Percentiles rank a stretch among this genome's conserved stretches.
Evolutionary conservation across 139 green algal species (phyloP).

Genomic region (Asterochloris erici): DNA sequence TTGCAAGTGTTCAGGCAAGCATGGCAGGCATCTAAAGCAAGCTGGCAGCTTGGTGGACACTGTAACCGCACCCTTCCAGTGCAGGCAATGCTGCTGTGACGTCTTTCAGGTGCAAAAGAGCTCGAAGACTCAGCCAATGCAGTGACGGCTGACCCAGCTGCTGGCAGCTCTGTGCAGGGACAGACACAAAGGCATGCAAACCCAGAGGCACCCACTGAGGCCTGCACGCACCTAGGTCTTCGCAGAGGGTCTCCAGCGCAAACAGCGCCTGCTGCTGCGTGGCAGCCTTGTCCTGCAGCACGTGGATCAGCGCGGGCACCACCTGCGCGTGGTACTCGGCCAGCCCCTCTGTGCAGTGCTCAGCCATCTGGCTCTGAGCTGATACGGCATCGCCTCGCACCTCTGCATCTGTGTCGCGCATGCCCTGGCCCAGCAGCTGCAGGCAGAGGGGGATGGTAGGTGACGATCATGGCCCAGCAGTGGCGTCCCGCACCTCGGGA

Average conservation of each 20-base stretch:
- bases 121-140: too few relatives aligned
- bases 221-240: slow-evolving; percentile 40
- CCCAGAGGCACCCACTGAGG: background rate
- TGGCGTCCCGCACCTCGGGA: too few relatives aligned
- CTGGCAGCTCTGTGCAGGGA: too few relatives aligned
- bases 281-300: slow-evolving; percentile 12
- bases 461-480: too few relatives aligned
- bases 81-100: too few relatives aligned
- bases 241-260: slow-evolving; percentile 70
- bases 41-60: too few relatives aligned
- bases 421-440: slow-evolving; percentile 28
- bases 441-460: background rate
- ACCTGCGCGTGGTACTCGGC: slow-evolving; percentile 33
- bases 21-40: too few relatives aligned
- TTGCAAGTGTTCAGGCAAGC: too few relatives aligned
- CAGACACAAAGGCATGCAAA: background rate
- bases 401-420: slow-evolving; percentile 34
- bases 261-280: slow-evolving; percentile 59
- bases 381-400: slow-evolving; percentile 64
- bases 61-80: too few relatives aligned
- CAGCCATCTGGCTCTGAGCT: slow-evolving; percentile 67
- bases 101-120: too few relatives aligned
- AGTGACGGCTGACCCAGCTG: too few relatives aligned
- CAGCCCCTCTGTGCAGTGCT: slow-evolving; percentile 65
- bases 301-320: slow-evolving; percentile 25